Percentiles rank a stretch among this genome's conserved stretches.
Evolutionary conservation across 345 rosid species (phyloP).

Genomic region (Sonneratia caseolaris): DNA sequence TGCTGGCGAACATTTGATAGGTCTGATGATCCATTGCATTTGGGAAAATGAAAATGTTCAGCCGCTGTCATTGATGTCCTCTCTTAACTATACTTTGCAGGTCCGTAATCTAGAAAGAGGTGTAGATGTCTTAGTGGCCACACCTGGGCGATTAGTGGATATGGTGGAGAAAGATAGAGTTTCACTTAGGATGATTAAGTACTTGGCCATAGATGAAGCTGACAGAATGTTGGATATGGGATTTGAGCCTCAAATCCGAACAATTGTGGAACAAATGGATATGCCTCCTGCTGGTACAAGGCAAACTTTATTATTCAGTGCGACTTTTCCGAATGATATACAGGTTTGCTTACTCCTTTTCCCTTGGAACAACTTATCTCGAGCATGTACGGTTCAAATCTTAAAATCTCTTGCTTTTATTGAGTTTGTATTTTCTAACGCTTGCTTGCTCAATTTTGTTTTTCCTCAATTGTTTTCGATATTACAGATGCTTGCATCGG

Average conservation of each 20-base stretch:
- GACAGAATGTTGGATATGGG: conserved; percentile 61
- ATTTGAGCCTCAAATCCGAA: conserved; percentile 50
- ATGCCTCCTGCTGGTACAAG: conserved; percentile 44
- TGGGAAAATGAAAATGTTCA: neutral
- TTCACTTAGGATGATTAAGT: conserved; percentile 28
- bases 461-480: neutral
- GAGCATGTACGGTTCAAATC: neutral
- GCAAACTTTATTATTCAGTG: conserved; percentile 53
- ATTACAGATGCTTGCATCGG: conserved; percentile 51
- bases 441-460: neutral
- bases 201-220: conserved; percentile 49
- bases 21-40: neutral
- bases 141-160: conserved; percentile 50
- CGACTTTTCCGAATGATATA: conserved; percentile 45
- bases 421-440: neutral
- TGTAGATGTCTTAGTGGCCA: conserved; percentile 46
- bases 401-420: neutral
- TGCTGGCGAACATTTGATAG: neutral
- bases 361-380: neutral
- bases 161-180: conserved; percentile 39
- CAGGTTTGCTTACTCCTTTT: conserved; percentile 20
- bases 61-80: neutral
- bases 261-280: conserved; percentile 39
- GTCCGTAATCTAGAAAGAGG: conserved; percentile 36
- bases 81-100: conserved; percentile 12